A percentile compares a stretch with the other conserved stretches of the same genome.
These are phyloP conservation scores for Bertia moriformis DNA, from an alignment of 2,329 filamentous ascomycete species.

Conservation along the genomic window DNA sequence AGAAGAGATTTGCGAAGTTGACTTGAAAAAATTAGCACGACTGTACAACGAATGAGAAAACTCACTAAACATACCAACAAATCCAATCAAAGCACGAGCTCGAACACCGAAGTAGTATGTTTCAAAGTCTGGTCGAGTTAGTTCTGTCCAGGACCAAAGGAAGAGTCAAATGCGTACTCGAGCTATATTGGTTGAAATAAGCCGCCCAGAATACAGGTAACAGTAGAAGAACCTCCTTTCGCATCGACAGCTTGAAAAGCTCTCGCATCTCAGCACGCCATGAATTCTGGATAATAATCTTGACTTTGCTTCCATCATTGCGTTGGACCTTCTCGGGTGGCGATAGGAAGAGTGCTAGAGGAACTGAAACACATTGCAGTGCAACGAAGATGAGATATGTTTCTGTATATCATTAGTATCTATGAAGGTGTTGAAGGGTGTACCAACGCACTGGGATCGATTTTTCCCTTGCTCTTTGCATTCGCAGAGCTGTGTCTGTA, in stretches of 20 bases:
- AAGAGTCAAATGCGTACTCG: constrained; percentile 5
- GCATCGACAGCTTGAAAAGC: constrained; percentile 13
- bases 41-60: too few relatives aligned
- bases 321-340: constrained; percentile 25
- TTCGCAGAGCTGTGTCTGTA: background rate
- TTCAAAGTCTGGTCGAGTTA: constrained; percentile 31
- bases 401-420: constrained; percentile 7
- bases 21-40: too few relatives aligned
- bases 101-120: constrained; percentile 30
- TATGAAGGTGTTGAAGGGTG: constrained; percentile 11
- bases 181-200: constrained; percentile 25
- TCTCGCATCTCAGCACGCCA: constrained; percentile 22
- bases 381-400: constrained; percentile 26
- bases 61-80: constrained; percentile 25
- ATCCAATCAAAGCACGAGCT: constrained; percentile 28
- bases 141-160: constrained; percentile 14
- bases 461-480: background rate
- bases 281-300: constrained; percentile 17
- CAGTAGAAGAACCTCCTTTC: constrained; percentile 16
- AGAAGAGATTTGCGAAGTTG: constrained; percentile 25
- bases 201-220: constrained; percentile 26
- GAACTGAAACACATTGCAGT: constrained; percentile 18
- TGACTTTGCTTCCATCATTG: constrained; percentile 20
- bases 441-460: too few relatives aligned
- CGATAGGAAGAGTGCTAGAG: constrained; percentile 20